A percentile compares a stretch with the other conserved stretches of the same genome.
Evolutionary conservation across 2,329 filamentous ascomycete genomes (phyloP).

Genomic region (Nakataea oryzae): DNA sequence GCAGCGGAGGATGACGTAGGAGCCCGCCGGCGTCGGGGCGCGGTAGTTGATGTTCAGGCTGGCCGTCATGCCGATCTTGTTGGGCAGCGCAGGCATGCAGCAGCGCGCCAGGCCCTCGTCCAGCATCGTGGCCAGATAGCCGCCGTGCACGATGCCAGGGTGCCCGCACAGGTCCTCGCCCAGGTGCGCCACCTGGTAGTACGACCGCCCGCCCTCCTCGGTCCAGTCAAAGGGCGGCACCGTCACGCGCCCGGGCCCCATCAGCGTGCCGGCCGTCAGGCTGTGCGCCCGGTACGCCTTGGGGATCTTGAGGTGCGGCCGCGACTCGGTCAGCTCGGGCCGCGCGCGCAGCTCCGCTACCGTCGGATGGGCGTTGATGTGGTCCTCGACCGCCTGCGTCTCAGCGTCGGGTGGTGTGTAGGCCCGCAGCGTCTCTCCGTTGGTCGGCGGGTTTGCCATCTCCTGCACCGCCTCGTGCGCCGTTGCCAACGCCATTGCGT

Average conservation of each 20-base stretch:
- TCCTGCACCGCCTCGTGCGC: background rate
- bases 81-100: slow-evolving; percentile 79
- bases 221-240: slow-evolving; percentile 74
- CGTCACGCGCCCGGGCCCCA: slow-evolving; percentile 64
- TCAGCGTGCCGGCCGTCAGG: slow-evolving; percentile 70
- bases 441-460: background rate
- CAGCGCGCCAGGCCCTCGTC: slow-evolving; percentile 84
- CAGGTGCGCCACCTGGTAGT: slow-evolving; percentile 66
- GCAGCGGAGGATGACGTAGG: slow-evolving; percentile 68
- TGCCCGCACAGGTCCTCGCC: slow-evolving; percentile 79
- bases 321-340: slow-evolving; percentile 59
- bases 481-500: background rate
- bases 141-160: slow-evolving; percentile 83
- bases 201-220: slow-evolving; percentile 56
- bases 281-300: slow-evolving; percentile 57
- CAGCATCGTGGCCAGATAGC: slow-evolving; percentile 80
- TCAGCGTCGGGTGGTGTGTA: slow-evolving; percentile 50
- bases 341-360: slow-evolving; percentile 56
- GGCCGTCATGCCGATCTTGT: slow-evolving; percentile 78
- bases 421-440: slow-evolving; percentile 19
- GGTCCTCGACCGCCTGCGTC: slow-evolving; percentile 53
- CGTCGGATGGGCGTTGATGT: slow-evolving; percentile 69
- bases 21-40: slow-evolving; percentile 64
- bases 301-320: slow-evolving; percentile 84
- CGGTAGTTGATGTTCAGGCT: slow-evolving; percentile 77